phyloP scores from a whole-genome alignment of 495 filamentous ascomycete species.

The Viridothelium virens region DNA sequence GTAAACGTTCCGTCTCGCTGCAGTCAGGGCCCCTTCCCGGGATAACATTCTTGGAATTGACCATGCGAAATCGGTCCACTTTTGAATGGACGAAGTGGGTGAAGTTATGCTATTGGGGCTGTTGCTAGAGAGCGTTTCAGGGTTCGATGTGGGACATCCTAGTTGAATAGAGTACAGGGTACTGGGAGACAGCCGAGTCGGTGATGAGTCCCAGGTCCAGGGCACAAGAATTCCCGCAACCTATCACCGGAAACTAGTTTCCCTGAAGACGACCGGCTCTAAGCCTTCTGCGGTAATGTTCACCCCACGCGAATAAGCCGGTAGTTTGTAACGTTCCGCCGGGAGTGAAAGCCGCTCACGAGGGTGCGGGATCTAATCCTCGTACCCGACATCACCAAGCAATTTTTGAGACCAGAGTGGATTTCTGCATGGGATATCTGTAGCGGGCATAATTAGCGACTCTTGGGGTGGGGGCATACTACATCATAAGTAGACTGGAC shows the following conservation, averaged over 20 bases:
- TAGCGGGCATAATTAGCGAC: not conserved
- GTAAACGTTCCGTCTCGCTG: not conserved
- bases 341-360: not conserved
- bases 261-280: not conserved
- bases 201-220: slow-evolving; percentile 5
- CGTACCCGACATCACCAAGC: not conserved
- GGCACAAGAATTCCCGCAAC: not conserved
- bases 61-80: not conserved
- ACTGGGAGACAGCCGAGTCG: not conserved
- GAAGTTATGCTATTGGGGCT: not conserved
- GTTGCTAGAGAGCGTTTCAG: not conserved
- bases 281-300: not conserved
- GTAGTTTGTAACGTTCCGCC: not conserved
- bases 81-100: not conserved
- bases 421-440: not conserved
- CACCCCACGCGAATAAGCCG: not conserved
- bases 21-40: not conserved
- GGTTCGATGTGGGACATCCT: not conserved
- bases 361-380: not conserved
- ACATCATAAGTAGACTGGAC: no score
- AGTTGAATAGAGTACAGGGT: not conserved
- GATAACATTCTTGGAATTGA: not conserved
- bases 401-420: not conserved
- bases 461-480: no score
- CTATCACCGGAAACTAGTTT: slow-evolving; percentile 1